Percentiles rank a stretch among this genome's conserved stretches.
phyloP scores from a whole-genome alignment of 176 grass and related monocot genomes.

The Microstegium vimineum region DNA sequence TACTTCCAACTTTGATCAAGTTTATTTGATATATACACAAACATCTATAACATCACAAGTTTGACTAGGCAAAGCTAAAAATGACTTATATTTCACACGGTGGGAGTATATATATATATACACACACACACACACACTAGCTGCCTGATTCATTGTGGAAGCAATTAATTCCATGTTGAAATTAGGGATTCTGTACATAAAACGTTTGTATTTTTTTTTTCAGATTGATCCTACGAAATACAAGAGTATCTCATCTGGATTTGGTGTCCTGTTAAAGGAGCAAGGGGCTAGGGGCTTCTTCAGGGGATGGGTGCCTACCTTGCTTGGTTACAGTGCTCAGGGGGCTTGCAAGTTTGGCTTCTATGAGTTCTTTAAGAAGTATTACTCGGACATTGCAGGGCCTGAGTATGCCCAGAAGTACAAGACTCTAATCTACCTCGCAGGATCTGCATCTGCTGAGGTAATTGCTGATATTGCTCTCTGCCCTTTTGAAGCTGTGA shows the following conservation, averaged over 20 bases:
- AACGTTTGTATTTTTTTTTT: background rate
- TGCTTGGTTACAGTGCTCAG: conserved; percentile 92
- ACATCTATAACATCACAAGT: background rate
- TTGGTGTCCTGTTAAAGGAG: conserved; percentile 78
- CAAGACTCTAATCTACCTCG: conserved; percentile 98
- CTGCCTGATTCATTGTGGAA: no score
- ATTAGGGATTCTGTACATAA: background rate
- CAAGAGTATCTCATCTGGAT: conserved; percentile 89
- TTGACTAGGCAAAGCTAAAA: background rate
- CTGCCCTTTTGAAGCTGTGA: conserved; percentile 95
- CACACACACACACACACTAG: no score
- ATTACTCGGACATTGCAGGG: conserved; percentile 92
- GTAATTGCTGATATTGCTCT: conserved; percentile 97
- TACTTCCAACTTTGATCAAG: background rate
- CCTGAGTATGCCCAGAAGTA: conserved; percentile 88
- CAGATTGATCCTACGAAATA: conserved; percentile 91
- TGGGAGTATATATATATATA: no score
- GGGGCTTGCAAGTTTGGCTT: conserved; percentile 97
- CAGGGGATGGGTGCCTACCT: conserved; percentile 91
- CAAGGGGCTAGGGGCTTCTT: conserved; percentile 88
- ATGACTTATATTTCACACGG: background rate
- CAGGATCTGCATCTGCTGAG: conserved; percentile 95
- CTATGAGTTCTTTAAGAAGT: conserved; percentile 99
- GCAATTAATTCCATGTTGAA: background rate
- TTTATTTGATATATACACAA: background rate